A percentile compares a stretch with the other conserved stretches of the same genome.
phyloP scores from a whole-genome alignment of 2,329 filamentous ascomycete species.

The Juglanconis juglandina region DNA sequence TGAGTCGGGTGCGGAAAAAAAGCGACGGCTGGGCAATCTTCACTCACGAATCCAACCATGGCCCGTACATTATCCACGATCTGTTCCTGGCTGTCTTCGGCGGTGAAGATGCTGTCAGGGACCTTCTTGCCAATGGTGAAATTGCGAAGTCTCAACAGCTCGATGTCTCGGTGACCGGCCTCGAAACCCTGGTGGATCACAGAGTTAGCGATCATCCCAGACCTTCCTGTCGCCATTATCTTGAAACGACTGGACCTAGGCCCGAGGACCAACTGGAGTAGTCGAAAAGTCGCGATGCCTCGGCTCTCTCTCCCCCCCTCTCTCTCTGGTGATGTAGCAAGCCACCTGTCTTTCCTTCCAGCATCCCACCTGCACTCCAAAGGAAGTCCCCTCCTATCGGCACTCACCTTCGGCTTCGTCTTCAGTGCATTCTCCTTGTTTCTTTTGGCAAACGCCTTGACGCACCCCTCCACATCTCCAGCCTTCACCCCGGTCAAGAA shows the following conservation, averaged over 20 bases:
- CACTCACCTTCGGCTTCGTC: slow-evolving; percentile 74
- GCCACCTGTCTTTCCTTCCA: no score
- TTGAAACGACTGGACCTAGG: no score
- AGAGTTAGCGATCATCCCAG: slow-evolving; percentile 1
- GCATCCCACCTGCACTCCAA: no score
- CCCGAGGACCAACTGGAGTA: no score
- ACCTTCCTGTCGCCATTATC: not conserved
- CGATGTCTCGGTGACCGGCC: slow-evolving; percentile 72
- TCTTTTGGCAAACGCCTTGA: slow-evolving; percentile 66
- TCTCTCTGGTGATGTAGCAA: no score
- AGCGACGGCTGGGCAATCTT: slow-evolving; percentile 5
- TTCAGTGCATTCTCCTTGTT: slow-evolving; percentile 78
- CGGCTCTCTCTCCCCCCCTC: no score
- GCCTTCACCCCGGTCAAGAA: slow-evolving; percentile 59
- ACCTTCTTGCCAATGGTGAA: slow-evolving; percentile 70
- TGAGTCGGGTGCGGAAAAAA: slow-evolving; percentile 9
- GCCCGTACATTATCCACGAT: slow-evolving; percentile 62
- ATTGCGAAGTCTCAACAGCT: slow-evolving; percentile 74
- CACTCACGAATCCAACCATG: slow-evolving; percentile 77
- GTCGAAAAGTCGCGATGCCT: no score
- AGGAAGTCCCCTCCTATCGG: not conserved
- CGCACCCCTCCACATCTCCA: slow-evolving; percentile 52
- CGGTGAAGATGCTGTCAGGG: slow-evolving; percentile 61
- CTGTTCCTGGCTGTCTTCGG: slow-evolving; percentile 59
- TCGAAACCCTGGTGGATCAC: slow-evolving; percentile 62